Base-by-base conservation (phyloP, 495 filamentous ascomycete genomes). In the Bryoglossum gracile region DNA sequence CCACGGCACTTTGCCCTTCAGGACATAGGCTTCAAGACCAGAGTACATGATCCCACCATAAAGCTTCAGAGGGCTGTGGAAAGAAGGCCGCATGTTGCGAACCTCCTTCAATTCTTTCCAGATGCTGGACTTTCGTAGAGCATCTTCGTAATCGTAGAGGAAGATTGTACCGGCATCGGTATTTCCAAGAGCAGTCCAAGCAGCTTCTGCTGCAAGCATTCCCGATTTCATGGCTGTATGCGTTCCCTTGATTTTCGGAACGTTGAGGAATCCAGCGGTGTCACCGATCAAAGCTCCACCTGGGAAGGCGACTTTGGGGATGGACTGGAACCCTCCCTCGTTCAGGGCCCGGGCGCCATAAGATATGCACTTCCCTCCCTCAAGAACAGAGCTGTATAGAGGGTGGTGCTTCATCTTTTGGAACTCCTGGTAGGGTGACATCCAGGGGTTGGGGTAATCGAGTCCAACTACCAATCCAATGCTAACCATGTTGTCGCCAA, bases 371-470 rank as follows among this genome's bases (percentile, higher is more conserved):
- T 94, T 95, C 46, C 92, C 92, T 50, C 92, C 91, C 64, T 95
- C 83, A 16, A 99, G 73, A 14, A 87, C 79, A 3, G 79, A 73
- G 51, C 69, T 77, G 69, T 92, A 97, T 35, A 94, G 66, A 18
- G 92, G 91, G 65, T 99, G 92, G 54, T 94, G 89, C 73, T 99
- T 99, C 72, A 97, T 80, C 71, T 95, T 95, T 63, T 99, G 94
- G 67, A 99, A 97, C 63, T 99, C 92, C 21, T 78, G 78, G 62
- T 99, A 99, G 0, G 92, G 92, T 0, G 88, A 89, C 14, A 99
- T 75, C 86, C 89, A 99, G 0, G 92, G 94, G 65, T 99, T 99
- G 22, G 84, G 76, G 60, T 97, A 99, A 68, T 99, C 92, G 24
- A 99, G 75, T 21, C 91, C 92, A 23, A 94, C 87, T 14, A 99